Conservation (phyloP, 371 early-diverging fungal species). For the Cokeromyces recurvatus region DNA sequence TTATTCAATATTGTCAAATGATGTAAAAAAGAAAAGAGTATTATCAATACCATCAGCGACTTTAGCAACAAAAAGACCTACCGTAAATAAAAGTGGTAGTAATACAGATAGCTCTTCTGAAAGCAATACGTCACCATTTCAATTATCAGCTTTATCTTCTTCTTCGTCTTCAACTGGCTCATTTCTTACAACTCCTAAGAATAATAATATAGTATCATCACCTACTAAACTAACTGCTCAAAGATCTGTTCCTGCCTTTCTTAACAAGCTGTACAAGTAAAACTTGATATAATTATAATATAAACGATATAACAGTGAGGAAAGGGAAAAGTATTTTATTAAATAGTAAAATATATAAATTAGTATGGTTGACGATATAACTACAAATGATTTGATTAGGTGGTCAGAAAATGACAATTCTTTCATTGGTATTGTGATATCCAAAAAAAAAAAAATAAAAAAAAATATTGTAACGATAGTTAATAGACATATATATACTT, state of each 20-base stretch:
- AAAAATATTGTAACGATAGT: not conserved
- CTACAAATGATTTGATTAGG: slow-evolving; percentile 61
- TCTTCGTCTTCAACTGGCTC: slow-evolving; percentile 14
- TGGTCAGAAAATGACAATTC: slow-evolving; percentile 76
- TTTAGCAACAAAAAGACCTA: slow-evolving; percentile 1
- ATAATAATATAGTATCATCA: no score
- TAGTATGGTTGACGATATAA: slow-evolving; percentile 69
- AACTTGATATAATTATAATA: not conserved
- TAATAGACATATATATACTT: not conserved
- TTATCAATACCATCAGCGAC: not conserved
- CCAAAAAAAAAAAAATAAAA: not conserved
- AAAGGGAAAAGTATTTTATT: not conserved
- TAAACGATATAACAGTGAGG: not conserved
- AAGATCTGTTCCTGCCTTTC: slow-evolving; percentile 76
- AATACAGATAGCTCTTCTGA: not conserved
- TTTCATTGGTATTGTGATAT: slow-evolving; percentile 56
- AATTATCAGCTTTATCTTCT: slow-evolving; percentile 4
- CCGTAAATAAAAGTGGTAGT: slow-evolving; percentile 1
- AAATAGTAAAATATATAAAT: slow-evolving; percentile 2
- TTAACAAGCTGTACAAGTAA: slow-evolving; percentile 82
- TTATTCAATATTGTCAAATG: not conserved
- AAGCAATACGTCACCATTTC: slow-evolving; percentile 2
- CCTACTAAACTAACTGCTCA: slow-evolving; percentile 20
- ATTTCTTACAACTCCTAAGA: no score
- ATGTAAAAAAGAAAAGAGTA: not conserved